Base-by-base conservation (phyloP, 2,329 filamentous ascomycete genomes). In the Aciculosporium take region DNA sequence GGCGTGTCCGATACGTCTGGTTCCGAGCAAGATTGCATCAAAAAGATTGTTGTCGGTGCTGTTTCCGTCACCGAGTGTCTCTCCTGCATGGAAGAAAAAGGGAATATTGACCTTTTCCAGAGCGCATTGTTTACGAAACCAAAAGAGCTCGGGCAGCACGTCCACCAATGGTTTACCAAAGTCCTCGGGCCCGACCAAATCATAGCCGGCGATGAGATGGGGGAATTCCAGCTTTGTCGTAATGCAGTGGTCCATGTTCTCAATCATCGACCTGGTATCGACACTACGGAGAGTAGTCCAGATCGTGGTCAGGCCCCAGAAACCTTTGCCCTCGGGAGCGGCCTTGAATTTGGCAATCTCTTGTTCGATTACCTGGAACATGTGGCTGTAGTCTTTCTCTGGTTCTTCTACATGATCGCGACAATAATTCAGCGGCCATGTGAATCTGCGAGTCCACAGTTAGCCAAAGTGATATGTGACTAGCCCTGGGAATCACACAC, bases 81-180 rank as follows among this genome's bases (percentile, higher is more conserved):
- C 88, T 48, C 88, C 89, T 0, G 89, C 88, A 58, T 95, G 88
- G 66, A 96, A 93, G 67, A 94, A 94, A 66, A 95, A 94, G 1
- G 89, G 89, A 8, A 98, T 78, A 38, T 86, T 76, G 29, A 95
- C 74, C 2, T 74, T 76, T 53, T 86, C 80, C 54, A 84, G 71
- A 1, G 76, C 74, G 57, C 87, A 95, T 51, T 81, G 76, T 59
- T 89, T 88, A 48, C 80, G 79, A 70, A 96, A 95, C 86, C 86
- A 95, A 60, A 95, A 89, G 0, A 96, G 66, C 53, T 94, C 77
- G 0, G 88, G 87, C 0, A 89, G 71, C 3, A 94, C 64, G 49
- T 91, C 83, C 24, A 72, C 69, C 21, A 95, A 72, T 0, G 86
- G 72, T 10, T 84, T 74, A 1, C 87, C 88, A 1, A 71, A 59